Conservation (phyloP, 2,329 filamentous ascomycete species). For the Claviceps arundinis region DNA sequence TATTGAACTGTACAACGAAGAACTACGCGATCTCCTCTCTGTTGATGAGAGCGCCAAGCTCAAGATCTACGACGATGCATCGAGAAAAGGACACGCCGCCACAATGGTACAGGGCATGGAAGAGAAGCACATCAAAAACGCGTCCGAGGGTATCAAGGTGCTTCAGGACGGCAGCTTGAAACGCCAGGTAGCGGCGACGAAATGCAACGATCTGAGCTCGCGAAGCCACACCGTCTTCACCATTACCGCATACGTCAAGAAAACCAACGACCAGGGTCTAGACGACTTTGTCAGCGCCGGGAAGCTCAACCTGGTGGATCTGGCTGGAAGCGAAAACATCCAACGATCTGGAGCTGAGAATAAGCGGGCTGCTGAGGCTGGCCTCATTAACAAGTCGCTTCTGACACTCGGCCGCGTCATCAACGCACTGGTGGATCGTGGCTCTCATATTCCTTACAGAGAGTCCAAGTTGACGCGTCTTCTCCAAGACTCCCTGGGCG, state of each 20-base stretch:
- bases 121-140: conserved; percentile 80
- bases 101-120: conserved; percentile 97
- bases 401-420: conserved; percentile 92
- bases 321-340: conserved; percentile 96
- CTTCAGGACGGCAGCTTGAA: conserved; percentile 83
- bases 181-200: conserved; percentile 97
- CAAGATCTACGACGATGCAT: conserved; percentile 89
- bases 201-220: conserved; percentile 96
- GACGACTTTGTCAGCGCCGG: conserved; percentile 85
- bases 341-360: conserved; percentile 95
- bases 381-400: conserved; percentile 94
- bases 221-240: conserved; percentile 97
- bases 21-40: conserved; percentile 78
- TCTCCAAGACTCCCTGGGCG: conserved; percentile 90
- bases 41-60: conserved; percentile 72
- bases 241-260: conserved; percentile 82
- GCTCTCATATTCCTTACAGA: conserved; percentile 76
- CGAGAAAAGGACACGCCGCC: conserved; percentile 67
- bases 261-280: conserved; percentile 63
- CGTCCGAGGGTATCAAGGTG: conserved; percentile 74
- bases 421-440: conserved; percentile 86
- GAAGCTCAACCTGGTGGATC: conserved; percentile 90
- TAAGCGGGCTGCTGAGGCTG: conserved; percentile 89
- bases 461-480: conserved; percentile 94
- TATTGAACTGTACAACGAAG: conserved; percentile 97